Percentiles rank a stretch among this genome's conserved stretches.
These are phyloP conservation scores for Phytophthora uliginosa DNA, from an alignment of 352 stramenopile genomes.

Conservation along the genomic window DNA sequence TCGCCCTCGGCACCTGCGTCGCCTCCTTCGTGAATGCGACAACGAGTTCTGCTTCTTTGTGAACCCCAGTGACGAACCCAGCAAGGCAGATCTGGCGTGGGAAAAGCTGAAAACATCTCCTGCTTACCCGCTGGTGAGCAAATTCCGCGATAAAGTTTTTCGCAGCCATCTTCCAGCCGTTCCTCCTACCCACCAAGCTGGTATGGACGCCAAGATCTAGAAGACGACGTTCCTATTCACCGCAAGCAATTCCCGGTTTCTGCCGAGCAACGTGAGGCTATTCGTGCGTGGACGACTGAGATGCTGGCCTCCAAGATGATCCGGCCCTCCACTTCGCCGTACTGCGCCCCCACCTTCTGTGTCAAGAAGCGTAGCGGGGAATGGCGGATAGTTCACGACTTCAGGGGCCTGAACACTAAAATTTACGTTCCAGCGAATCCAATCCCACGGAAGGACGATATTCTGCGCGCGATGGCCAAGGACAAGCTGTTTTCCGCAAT, in stretches of 20 bases:
- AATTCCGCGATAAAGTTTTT: constrained; percentile 10
- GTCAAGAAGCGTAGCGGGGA: constrained; percentile 10
- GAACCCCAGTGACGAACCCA: neutral
- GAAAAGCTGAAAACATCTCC: neutral
- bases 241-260: constrained; percentile 12
- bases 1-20: neutral
- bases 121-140: neutral
- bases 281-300: constrained; percentile 5
- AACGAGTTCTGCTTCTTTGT: constrained; percentile 16
- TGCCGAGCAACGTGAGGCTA: constrained; percentile 1
- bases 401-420: neutral
- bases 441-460: constrained; percentile 4
- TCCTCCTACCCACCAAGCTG: neutral
- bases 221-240: constrained; percentile 6
- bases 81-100: constrained; percentile 10
- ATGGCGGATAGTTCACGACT: constrained; percentile 4
- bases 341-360: constrained; percentile 12
- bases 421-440: neutral
- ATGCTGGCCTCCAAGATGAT: constrained; percentile 8
- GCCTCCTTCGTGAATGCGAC: constrained; percentile 1
- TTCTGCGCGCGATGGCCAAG: neutral
- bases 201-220: constrained; percentile 10
- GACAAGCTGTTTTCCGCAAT: neutral
- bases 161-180: neutral
- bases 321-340: constrained; percentile 7